These are phyloP conservation scores for Termitomyces sp. DNA, from an alignment of 768 basidiomycete species.

Conservation along the genomic window DNA sequence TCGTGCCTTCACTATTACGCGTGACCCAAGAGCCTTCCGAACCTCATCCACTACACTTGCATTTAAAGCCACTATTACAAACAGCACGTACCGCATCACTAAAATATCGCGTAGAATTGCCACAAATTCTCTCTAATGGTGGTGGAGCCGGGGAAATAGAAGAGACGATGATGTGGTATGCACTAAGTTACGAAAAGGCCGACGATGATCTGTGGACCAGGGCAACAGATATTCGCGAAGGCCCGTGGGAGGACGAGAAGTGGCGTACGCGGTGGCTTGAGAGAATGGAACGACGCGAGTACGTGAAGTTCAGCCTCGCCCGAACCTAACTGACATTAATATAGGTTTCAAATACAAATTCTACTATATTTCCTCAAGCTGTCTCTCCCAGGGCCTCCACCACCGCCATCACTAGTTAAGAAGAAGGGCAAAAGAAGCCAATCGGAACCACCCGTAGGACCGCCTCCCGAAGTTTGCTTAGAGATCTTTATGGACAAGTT, in stretches of 20 bases:
- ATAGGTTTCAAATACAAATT: slow-evolving; percentile 73
- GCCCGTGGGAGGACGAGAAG: slow-evolving; percentile 45
- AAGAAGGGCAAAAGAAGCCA: slow-evolving; percentile 25
- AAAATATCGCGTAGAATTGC: slow-evolving; percentile 67
- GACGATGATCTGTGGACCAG: slow-evolving; percentile 25
- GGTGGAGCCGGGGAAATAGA: slow-evolving; percentile 63
- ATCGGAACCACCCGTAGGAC: slow-evolving; percentile 18
- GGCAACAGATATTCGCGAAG: slow-evolving; percentile 21
- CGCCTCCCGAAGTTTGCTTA: slow-evolving; percentile 47
- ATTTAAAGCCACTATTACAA: slow-evolving; percentile 61
- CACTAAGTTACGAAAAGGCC: slow-evolving; percentile 57
- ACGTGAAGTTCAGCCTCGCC: slow-evolving; percentile 11
- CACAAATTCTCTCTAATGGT: slow-evolving; percentile 52
- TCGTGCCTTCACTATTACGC: slow-evolving; percentile 55
- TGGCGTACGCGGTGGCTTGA: slow-evolving; percentile 60
- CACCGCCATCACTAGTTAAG: slow-evolving; percentile 26
- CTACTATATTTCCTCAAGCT: slow-evolving; percentile 65
- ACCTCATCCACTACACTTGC: slow-evolving; percentile 53
- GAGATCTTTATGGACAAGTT: slow-evolving; percentile 79
- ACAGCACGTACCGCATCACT: slow-evolving; percentile 48
- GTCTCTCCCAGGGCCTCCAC: slow-evolving; percentile 49
- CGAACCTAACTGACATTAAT: neutral
- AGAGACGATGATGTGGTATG: slow-evolving; percentile 77
- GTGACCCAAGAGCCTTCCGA: slow-evolving; percentile 34
- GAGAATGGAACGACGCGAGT: slow-evolving; percentile 70